Base-by-base conservation (phyloP, 2,329 filamentous ascomycete species). In the Monilinia vaccinii-corymbosi region DNA sequence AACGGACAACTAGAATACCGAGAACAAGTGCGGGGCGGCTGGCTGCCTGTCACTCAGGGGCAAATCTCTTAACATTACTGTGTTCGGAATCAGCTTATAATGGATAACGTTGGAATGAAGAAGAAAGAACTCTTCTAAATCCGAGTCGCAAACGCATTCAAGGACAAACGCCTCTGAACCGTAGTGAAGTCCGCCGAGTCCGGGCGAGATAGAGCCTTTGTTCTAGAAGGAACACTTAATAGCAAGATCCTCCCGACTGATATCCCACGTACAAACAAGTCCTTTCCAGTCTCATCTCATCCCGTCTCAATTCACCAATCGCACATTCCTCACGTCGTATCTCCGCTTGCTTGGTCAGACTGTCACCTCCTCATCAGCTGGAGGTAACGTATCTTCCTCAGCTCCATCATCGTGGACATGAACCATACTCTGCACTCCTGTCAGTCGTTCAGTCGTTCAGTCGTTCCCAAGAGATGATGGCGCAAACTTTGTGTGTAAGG, bases 1-100 rank as follows among this genome's bases (percentile, higher is more conserved):
- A n/a, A n/a, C 51, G 51, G 51, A 53, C 51, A 53, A 53, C 18
- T 16, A 44, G 51, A 53, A 44, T 18, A 44, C 51, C 51, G 51
- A 53, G 2, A 21, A 21, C 38, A 53, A n/a, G n/a, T n/a, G n/a
- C n/a, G n/a, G 51, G 32, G 51, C 51, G 51, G 32, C 13, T 8
- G 25, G 38, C 25, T 16, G 18, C 25, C 8, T 18, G 21, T 9
- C 18, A 31, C 10, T 16, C 7, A 31, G 8, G 23, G 36, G 18
- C 4, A n/a, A 44, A 32, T 16, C 28, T 23, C 31, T 53, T 40
- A 18, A 36, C 40, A n/a, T n/a, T n/a, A n/a, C n/a, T n/a, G 34
- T 36, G 2, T 14, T 14, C 11, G 34, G 13, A 36, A 36, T 36
- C 14, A 6, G 25, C 14, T 36, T 36, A 36, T 14, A 36, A 36